Base-by-base conservation (phyloP, 1,284 basidiomycete species). In the Vanrija pseudolonga region DNA sequence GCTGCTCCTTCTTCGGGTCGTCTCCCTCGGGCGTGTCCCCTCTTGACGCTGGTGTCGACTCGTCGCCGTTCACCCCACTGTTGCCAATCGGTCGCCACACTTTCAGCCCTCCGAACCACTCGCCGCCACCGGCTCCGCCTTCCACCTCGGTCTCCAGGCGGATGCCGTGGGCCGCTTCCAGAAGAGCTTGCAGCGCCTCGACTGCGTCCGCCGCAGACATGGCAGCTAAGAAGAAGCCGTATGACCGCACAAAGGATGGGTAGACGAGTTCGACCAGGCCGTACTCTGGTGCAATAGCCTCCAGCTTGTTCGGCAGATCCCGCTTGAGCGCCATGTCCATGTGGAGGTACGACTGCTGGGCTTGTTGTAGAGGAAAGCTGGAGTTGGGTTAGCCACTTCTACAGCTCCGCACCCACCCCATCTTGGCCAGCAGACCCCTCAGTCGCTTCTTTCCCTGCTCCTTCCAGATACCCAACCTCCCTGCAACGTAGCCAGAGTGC, bases 241-340 rank as follows among this genome's bases (percentile, higher is more conserved):
- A 94, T 60, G 87, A 88, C 19, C 94, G 86, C 63, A 87, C 85
- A 72, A 98, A 98, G 4, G 93, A 97, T 0, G 90, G 87, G 72
- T 95, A 98, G 2, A 88, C 83, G 23, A 98, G 83, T 68, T 98
- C 95, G 50, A 94, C 83, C n/a, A 99, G 84, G 7, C 92, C 95
- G 68, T 98, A 97, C 72, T 98, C 94, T 0, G 95, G 95, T 5
- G 92, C 91, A 50, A 97, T 89, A 23, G 86, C 83, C 51, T 94
- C 88, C 5, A 98, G 83, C 69, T 94, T 92, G 42, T 82, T 78
- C 9, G 87, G 83, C 17, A 99, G 80, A n/a, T 84, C 81, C 32
- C 84, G 82, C 73, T 96, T 96, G 56, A 98, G 83, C 66, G 92
- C 88, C 76, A 92, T 87, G 67, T 96, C 92, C 96, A 99, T 99